Base-by-base conservation (phyloP, 805 yeast species). In the Ogataea salicorniae region DNA sequence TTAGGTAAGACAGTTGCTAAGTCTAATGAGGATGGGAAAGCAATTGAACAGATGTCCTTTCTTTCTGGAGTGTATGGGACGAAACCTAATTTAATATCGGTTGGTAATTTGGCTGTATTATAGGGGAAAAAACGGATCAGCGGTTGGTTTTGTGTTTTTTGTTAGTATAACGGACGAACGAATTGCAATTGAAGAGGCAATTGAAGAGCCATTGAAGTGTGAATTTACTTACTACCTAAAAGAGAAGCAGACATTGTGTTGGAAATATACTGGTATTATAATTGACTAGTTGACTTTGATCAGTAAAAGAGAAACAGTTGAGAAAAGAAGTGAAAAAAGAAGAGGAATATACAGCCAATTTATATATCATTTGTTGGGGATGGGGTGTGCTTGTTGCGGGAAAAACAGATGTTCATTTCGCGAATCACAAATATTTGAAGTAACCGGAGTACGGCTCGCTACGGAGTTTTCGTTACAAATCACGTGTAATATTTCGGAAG, bases 21-120 rank as follows among this genome's bases (percentile, higher is more conserved):
- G 46, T 73, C 73, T 34, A 69, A 64, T 13, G 53, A 60, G 20
- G 58, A 47, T 45, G 78, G 78, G 33, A 55, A 55, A 14, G 69
- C 67, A 59, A 76, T 73, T 23, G 76, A 64, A 43, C 70, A 60
- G 43, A 72, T 53, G 20, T 55, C 59, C n/a, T 60, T 67, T 46
- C 64, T 59, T 43, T 63, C 71, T 36, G 62, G 60, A n/a, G 67
- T 36, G 59, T 66, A 70, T 42, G 79, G 77, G 47, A 74, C 65
- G 58, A 71, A 74, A 34, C 64, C 68, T 29, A 73, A 64, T 37
- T 61, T 55, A 40, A 66, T 54, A 45, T 58, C 63, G 17, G 66
- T 59, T 49, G 68, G 68, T 31, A 65, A 41, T 41, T 54, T 53
- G 43, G 58, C 64, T 56, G 40, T 23, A 37, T 37, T 16, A 26